A percentile compares a stretch with the other conserved stretches of the same genome.
Evolutionary conservation across 495 filamentous ascomycete genomes (phyloP).

Genomic region (Neurospora intermedia): DNA sequence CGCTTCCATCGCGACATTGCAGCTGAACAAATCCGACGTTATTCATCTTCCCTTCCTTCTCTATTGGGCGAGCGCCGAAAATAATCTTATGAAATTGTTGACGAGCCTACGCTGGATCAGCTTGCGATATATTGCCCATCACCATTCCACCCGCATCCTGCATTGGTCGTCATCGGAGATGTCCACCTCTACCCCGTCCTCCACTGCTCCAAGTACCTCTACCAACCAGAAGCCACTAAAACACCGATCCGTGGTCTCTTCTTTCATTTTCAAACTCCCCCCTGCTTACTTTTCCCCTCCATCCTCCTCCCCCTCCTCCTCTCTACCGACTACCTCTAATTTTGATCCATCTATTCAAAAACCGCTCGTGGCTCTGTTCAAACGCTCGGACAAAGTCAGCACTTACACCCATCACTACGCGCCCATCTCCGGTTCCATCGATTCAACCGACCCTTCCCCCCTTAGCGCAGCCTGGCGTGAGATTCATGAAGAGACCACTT

Average conservation of each 20-base stretch:
- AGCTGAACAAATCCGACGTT: background rate
- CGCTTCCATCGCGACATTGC: background rate
- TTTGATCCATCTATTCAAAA: background rate
- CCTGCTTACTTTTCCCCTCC: background rate
- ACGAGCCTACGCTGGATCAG: background rate
- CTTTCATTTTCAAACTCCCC: slow-evolving; percentile 40
- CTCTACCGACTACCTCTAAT: slow-evolving; percentile 3
- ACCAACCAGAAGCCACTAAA: slow-evolving; percentile 4
- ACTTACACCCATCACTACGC: slow-evolving; percentile 50
- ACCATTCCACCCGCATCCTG: background rate
- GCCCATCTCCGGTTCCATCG: slow-evolving; percentile 51
- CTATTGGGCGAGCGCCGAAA: background rate
- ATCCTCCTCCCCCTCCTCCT: background rate
- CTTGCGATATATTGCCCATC: background rate
- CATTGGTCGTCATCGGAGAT: background rate
- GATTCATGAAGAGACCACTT: slow-evolving; percentile 49
- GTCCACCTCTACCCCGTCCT: background rate
- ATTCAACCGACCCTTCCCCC: slow-evolving; percentile 37
- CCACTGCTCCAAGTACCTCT: background rate
- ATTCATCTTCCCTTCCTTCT: background rate
- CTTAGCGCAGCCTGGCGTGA: slow-evolving; percentile 50
- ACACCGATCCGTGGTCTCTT: slow-evolving; percentile 42
- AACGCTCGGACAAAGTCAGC: slow-evolving; percentile 43
- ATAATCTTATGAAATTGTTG: background rate
- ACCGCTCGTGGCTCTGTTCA: slow-evolving; percentile 45